phyloP scores from a whole-genome alignment of 257 asterid genomes.

The Penstemon barbatus region DNA sequence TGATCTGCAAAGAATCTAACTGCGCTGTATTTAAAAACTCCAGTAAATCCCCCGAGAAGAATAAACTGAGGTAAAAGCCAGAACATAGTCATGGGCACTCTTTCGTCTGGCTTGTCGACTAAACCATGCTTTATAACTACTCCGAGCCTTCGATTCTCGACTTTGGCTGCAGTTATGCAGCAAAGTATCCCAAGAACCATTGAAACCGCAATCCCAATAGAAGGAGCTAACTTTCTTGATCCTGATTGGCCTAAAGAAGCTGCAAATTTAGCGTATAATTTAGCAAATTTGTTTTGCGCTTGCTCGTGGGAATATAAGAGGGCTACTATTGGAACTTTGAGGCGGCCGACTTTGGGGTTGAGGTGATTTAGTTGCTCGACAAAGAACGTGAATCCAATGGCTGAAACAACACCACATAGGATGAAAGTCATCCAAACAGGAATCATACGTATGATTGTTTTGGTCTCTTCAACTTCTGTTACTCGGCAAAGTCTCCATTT shows the following conservation, averaged over 20 bases:
- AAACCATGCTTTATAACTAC: conserved; percentile 38
- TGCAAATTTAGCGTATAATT: conserved; percentile 23
- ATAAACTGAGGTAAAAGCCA: conserved; percentile 32
- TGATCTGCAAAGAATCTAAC: conserved; percentile 34
- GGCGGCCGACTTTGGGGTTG: conserved; percentile 35
- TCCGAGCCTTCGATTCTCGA: conserved; percentile 43
- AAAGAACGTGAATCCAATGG: conserved; percentile 52
- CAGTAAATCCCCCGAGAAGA: conserved; percentile 42
- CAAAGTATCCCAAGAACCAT: conserved; percentile 41
- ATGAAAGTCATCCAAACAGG: conserved; percentile 48
- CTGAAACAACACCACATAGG: conserved; percentile 40
- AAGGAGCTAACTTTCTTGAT: conserved; percentile 30
- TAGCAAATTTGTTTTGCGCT: conserved; percentile 21
- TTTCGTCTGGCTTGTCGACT: conserved; percentile 41
- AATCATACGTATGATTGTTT: conserved; percentile 37
- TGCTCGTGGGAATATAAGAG: conserved; percentile 36
- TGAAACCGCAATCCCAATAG: conserved; percentile 34
- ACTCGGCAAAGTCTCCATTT: conserved; percentile 44
- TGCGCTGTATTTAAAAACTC: conserved; percentile 29
- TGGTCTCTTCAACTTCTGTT: conserved; percentile 54
- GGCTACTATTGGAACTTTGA: conserved; percentile 28
- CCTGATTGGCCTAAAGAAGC: conserved; percentile 13
- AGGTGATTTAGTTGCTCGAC: conserved; percentile 35
- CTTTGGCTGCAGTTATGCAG: conserved; percentile 53
- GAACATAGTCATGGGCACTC: conserved; percentile 45